These are phyloP conservation scores for Aspergillus sp. DNA, from an alignment of 2,329 filamentous ascomycete genomes.

Conservation along the genomic window DNA sequence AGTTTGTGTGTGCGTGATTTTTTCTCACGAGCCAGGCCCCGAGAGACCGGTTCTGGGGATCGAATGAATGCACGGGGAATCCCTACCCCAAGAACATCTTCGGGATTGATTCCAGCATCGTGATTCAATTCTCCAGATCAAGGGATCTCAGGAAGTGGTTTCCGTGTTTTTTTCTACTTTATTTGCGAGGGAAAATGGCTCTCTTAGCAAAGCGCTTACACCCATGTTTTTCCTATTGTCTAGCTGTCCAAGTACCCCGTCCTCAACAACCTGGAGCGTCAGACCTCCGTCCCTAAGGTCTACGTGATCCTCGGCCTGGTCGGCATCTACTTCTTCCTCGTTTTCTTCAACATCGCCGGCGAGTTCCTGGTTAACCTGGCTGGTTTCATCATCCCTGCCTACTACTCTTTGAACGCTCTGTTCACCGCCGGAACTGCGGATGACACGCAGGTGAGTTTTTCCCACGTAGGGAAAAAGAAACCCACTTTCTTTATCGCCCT, in stretches of 20 bases:
- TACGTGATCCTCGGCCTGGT: slow-evolving; percentile 64
- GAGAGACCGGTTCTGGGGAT: neutral
- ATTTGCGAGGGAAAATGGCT: neutral
- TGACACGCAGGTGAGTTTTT: slow-evolving; percentile 60
- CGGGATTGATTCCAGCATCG: neutral
- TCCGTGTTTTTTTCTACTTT: neutral
- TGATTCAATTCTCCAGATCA: neutral
- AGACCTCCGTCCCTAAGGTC: slow-evolving; percentile 67
- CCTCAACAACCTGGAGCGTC: slow-evolving; percentile 68
- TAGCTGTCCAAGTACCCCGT: slow-evolving; percentile 67
- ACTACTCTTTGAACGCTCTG: slow-evolving; percentile 65
- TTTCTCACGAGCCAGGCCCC: neutral
- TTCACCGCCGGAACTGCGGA: slow-evolving; percentile 61
- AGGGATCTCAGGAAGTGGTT: neutral
- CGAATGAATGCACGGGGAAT: neutral
- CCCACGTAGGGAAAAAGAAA: neutral
- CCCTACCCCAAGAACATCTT: neutral
- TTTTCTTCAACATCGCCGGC: slow-evolving; percentile 71
- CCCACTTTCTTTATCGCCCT: neutral
- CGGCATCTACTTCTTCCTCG: slow-evolving; percentile 67
- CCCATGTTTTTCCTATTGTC: slow-evolving; percentile 5
- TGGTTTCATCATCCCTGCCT: slow-evolving; percentile 64
- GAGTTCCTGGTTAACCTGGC: slow-evolving; percentile 68
- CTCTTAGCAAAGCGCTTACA: slow-evolving; percentile 14
- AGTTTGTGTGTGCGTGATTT: slow-evolving; percentile 30